These are phyloP conservation scores for Taxawa tesnikishii DNA, from an alignment of 2,329 filamentous ascomycete genomes.

Conservation along the genomic window DNA sequence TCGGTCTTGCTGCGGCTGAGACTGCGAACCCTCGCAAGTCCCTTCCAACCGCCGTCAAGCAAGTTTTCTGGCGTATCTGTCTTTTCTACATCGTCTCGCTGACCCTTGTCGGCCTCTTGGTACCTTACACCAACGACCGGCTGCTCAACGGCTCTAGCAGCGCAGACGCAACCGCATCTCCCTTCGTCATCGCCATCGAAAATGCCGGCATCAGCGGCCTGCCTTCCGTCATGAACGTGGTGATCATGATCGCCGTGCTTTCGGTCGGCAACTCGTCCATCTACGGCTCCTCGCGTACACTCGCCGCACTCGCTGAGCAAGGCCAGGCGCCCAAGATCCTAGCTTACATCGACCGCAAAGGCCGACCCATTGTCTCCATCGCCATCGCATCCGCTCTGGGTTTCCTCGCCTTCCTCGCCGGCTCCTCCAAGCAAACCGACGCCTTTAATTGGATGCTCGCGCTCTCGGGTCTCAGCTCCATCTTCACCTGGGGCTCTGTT, in stretches of 20 bases:
- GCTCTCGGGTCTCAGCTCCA: conserved; percentile 58
- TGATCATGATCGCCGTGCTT: conserved; percentile 81
- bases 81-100: conserved; percentile 76
- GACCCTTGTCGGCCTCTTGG: conserved; percentile 67
- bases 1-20: conserved; percentile 66
- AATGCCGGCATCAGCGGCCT: conserved; percentile 68
- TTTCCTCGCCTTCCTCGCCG: conserved; percentile 46
- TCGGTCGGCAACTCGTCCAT: conserved; percentile 88
- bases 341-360: conserved; percentile 48
- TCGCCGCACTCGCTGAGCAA: conserved; percentile 82
- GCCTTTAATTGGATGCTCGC: conserved; percentile 57
- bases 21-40: conserved; percentile 70
- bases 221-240: conserved; percentile 85
- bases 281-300: conserved; percentile 80
- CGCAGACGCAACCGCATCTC: conserved; percentile 65
- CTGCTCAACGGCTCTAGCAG: conserved; percentile 47
- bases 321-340: conserved; percentile 43
- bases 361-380: conserved; percentile 47
- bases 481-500: conserved; percentile 66
- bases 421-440: conserved; percentile 23
- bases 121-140: conserved; percentile 55
- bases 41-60: conserved; percentile 76
- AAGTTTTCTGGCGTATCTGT: conserved; percentile 83
- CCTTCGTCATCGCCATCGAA: conserved; percentile 86
- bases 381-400: conserved; percentile 33